These are phyloP conservation scores for Narthecium ossifragum DNA, from an alignment of 106 monocot species.

Conservation along the genomic window DNA sequence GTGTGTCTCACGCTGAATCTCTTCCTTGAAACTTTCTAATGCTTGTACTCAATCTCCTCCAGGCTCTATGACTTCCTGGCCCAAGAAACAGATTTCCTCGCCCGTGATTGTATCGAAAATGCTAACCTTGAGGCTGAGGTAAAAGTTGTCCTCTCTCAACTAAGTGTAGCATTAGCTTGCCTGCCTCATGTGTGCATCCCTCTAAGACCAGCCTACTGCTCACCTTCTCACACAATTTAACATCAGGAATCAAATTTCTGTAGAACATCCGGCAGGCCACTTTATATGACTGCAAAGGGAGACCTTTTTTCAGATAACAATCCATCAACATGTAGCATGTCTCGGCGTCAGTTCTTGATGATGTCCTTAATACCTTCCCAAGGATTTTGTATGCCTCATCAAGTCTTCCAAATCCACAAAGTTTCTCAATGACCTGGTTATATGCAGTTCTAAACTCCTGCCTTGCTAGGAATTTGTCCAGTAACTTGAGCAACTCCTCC, in stretches of 20 bases:
- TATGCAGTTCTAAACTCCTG: conserved; percentile 60
- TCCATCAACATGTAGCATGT: conserved; percentile 69
- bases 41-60: too few relatives aligned
- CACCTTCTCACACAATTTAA: conserved; percentile 62
- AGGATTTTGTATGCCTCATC: conserved; percentile 73
- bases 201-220: conserved; percentile 34
- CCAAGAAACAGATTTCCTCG: too few relatives aligned
- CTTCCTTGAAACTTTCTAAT: too few relatives aligned
- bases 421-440: conserved; percentile 81
- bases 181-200: conserved; percentile 37
- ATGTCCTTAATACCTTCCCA: conserved; percentile 72
- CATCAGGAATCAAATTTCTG: conserved; percentile 77
- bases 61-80: too few relatives aligned
- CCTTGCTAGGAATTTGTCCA: conserved; percentile 65
- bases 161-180: conserved; percentile 56
- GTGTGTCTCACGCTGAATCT: too few relatives aligned
- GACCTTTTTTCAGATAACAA: conserved; percentile 41
- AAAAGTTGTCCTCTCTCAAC: conserved; percentile 64
- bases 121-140: conserved; percentile 8
- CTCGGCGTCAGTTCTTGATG: conserved; percentile 59
- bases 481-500: conserved; percentile 58
- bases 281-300: conserved; percentile 61
- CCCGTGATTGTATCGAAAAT: too few relatives aligned
- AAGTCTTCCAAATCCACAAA: conserved; percentile 69
- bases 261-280: conserved; percentile 84